Percentiles rank a stretch among this genome's conserved stretches.
Conservation (phyloP, 306 rosid genomes). For the Arachis stenosperma region DNA sequence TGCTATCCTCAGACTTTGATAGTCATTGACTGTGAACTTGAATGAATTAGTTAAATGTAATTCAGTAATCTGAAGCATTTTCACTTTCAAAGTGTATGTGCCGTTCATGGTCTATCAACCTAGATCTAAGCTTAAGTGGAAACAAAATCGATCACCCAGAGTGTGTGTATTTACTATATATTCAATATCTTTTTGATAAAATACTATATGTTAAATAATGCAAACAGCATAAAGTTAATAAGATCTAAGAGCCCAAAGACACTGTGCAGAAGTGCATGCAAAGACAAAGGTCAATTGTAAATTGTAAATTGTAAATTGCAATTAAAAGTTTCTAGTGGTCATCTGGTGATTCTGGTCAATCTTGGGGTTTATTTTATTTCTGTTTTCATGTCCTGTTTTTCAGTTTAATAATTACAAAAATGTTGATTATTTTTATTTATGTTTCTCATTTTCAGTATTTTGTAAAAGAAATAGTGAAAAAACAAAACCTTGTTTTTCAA, state of each 20-base stretch:
- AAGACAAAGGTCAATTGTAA: neutral
- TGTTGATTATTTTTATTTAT: too few species aligned
- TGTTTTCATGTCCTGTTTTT: too few species aligned
- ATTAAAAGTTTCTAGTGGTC: conserved; percentile 12
- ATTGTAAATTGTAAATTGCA: neutral
- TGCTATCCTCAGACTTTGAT: conserved; percentile 4
- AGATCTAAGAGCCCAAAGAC: too few species aligned
- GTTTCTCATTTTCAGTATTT: too few species aligned
- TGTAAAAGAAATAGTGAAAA: too few species aligned
- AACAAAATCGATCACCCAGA: neutral
- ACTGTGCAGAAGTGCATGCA: neutral
- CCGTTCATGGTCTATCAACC: neutral
- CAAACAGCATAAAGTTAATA: neutral
- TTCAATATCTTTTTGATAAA: neutral
- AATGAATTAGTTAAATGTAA: neutral
- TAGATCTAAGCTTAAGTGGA: neutral
- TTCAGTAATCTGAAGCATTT: neutral
- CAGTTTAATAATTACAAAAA: too few species aligned
- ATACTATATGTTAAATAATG: conserved; percentile 1
- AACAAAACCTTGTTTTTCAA: too few species aligned
- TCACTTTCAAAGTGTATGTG: conserved; percentile 6
- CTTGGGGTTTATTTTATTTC: neutral
- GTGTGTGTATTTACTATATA: neutral
- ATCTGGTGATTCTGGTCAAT: conserved; percentile 2
- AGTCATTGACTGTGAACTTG: neutral